These are phyloP conservation scores for Kandelia obovata DNA, from an alignment of 345 rosid genomes.

Conservation along the genomic window DNA sequence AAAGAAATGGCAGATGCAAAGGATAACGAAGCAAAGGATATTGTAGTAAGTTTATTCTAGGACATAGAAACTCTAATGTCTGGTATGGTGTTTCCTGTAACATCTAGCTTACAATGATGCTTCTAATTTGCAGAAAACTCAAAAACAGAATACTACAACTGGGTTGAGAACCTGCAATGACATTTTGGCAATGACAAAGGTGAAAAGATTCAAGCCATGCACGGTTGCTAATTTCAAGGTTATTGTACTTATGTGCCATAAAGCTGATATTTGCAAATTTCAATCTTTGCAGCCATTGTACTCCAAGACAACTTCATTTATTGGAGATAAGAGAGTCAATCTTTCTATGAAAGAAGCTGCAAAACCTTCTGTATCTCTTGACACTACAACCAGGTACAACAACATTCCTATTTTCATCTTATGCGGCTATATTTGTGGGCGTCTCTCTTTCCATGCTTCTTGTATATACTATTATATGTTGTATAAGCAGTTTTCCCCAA, in stretches of 20 bases:
- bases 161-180: slow-evolving; percentile 93
- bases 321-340: slow-evolving; percentile 79
- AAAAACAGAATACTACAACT: slow-evolving; percentile 77
- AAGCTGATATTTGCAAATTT: slow-evolving; percentile 15
- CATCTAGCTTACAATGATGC: slow-evolving; percentile 3
- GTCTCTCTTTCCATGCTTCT: background rate
- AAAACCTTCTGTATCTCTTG: slow-evolving; percentile 49
- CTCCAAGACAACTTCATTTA: slow-evolving; percentile 78
- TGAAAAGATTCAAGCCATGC: slow-evolving; percentile 16
- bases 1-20: slow-evolving; percentile 95
- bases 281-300: slow-evolving; percentile 62
- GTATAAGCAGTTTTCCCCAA: no score
- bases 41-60: slow-evolving; percentile 50
- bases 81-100: slow-evolving; percentile 6
- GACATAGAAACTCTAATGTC: background rate
- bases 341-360: slow-evolving; percentile 89
- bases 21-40: slow-evolving; percentile 82
- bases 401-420: background rate
- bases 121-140: slow-evolving; percentile 55
- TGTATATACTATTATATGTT: no score
- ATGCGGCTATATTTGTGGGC: background rate
- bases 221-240: background rate
- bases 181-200: slow-evolving; percentile 95
- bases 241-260: background rate
- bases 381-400: slow-evolving; percentile 58